Evolutionary conservation across 768 basidiomycete genomes (phyloP), one percentile per base, ranked within the genome.

Genomic region (Boletus bicolor): DNA sequence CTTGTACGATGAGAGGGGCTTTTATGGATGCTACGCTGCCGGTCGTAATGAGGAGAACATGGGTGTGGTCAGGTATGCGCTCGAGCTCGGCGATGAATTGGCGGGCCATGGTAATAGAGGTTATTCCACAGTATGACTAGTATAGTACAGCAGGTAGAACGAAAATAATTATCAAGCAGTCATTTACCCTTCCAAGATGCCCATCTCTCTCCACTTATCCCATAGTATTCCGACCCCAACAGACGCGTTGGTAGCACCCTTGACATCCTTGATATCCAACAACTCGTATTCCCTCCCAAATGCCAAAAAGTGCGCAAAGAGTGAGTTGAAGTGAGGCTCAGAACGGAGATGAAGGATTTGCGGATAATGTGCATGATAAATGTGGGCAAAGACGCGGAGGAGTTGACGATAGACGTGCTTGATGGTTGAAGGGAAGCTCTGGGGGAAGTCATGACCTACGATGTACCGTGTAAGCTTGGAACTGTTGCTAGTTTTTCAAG

Each of bases 11-110:
- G 51, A 97, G 79, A 5, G 95, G 93, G 2, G 86, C 86, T 66
- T 98, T 98, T 67, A 98, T 83, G 49, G 93, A 93, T 0, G 96
- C 95, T 9, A 99, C 96, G 65, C 91, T 94, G n/a, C 96, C 95
- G 0, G 93, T 91, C 0, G 89, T 86, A 56, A 98, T 85, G 38
- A 98, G 77, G 5, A 98, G 72, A 43, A 97, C 83, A 66, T 95
- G 88, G 1, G 57, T 53, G 59, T 70, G 50, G 48, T 68, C 49
- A 2, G 57, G 53, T 0, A n/a, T 4, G 1, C 72, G 70, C 35
- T 72, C 70, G 44, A 58, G 55, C 47, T 70, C 65, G 21, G 69
- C 60, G 38, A 68, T 7, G 59, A 72, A 71, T 44, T 64, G 64
- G 17, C 50, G 56, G 21, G 49, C 1, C 59, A 66, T 60, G 50